Base-by-base conservation (phyloP, 108 stramenopile genomes). In the Fistulifera pelliculosa region DNA sequence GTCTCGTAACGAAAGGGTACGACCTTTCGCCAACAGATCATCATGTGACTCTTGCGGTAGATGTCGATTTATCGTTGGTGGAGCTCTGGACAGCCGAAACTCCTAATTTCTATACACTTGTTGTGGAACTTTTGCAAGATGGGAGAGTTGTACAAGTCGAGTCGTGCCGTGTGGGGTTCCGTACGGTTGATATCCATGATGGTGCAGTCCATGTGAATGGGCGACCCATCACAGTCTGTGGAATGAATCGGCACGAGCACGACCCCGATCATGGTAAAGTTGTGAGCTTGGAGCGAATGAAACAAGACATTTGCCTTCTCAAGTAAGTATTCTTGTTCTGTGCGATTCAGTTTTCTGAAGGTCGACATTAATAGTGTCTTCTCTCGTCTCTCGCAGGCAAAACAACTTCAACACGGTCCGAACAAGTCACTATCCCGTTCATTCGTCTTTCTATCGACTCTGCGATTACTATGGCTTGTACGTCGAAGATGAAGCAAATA, bases 331-430 rank as follows among this genome's bases (percentile, higher is more conserved):
- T 35, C 8, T 35, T 8, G 31, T 3, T 8, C 3, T 3, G 3
- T 35, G 52, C 14, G 40, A 13, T 54, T 24, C 16, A 60, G 5
- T 17, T 60, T 47, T 52, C 24, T 52, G 7, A 8, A 8, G 8
- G 18, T 43, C 42, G n/a, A 24, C 16, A 43, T 13, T 2, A 1
- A 49, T 1, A 24, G 31, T n/a, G n/a, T 65, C 23, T 13, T 44
- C 1, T 51, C 27, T 6, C 24, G 41, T 1, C 38, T 52, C 31
- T 3, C 8, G 31, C 61, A 79, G 79, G 52, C 71, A 74, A 60
- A 80, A 82, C 79, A 98, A 98, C 67, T 96, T 98, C 66, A 98
- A 96, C 65, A 93, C 97, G 7, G 70, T 98, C 7, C 87, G 97
- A 19, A 93, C 90, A 4, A 74, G 80, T 47, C 97, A 98, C 61